A percentile compares a stretch with the other conserved stretches of the same genome.
These are phyloP conservation scores for Fraxinus americana DNA, from an alignment of 257 asterid species.

Conservation along the genomic window DNA sequence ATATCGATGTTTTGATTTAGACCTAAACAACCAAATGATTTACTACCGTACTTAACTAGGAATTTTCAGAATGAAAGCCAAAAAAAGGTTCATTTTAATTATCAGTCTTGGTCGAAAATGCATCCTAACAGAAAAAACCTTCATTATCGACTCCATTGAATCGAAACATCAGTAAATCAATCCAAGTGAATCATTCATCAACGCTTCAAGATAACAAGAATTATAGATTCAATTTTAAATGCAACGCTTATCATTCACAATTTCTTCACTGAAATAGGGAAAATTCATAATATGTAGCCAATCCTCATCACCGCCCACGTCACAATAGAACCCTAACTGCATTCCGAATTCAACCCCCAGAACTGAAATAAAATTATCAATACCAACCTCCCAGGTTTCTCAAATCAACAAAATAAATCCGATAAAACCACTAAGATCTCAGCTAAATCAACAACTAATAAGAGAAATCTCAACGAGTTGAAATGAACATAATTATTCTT, in stretches of 20 bases:
- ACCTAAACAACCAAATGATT: neutral
- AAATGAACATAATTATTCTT: neutral
- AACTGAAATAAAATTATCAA: conserved; percentile 3
- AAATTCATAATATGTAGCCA: neutral
- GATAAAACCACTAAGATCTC: neutral
- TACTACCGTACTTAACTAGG: neutral
- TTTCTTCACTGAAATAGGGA: neutral
- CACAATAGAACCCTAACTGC: neutral
- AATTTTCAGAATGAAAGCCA: neutral
- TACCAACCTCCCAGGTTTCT: conserved; percentile 2
- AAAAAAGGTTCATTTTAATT: neutral
- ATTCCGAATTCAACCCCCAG: conserved; percentile 14
- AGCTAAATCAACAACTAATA: neutral
- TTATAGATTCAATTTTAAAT: neutral
- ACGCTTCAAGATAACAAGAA: neutral
- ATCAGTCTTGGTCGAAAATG: too few species aligned
- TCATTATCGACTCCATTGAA: too few species aligned
- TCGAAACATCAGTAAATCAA: too few species aligned
- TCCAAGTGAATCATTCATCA: too few species aligned
- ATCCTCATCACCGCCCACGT: neutral
- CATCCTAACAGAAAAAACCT: too few species aligned
- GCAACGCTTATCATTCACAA: neutral
- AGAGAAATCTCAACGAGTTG: neutral
- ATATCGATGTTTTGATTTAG: neutral
- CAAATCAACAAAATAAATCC: conserved; percentile 4